These are phyloP conservation scores for Aureobasidium sp. DNA, from an alignment of 2,329 filamentous ascomycete genomes.

Conservation along the genomic window DNA sequence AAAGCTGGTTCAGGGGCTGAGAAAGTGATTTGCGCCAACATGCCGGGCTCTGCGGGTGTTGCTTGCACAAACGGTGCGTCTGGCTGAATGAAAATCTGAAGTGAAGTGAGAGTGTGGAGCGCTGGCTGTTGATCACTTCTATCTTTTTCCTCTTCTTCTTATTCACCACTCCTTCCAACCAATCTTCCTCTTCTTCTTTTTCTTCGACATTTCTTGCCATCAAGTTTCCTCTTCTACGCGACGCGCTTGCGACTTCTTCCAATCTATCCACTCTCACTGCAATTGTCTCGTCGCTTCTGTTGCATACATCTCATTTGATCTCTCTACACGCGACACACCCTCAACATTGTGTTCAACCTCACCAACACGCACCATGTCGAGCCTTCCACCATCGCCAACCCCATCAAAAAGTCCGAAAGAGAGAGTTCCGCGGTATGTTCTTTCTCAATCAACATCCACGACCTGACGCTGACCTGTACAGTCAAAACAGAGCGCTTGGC, in stretches of 20 bases:
- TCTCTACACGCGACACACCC: background rate
- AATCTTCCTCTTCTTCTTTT: background rate
- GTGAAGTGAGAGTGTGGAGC: background rate
- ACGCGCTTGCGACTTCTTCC: background rate
- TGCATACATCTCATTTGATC: too few species aligned
- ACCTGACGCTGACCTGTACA: background rate
- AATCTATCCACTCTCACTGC: background rate
- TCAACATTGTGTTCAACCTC: too few species aligned
- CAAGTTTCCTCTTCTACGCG: background rate
- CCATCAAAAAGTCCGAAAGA: background rate
- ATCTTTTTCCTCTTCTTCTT: too few species aligned
- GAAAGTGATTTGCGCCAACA: background rate
- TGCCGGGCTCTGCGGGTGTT: background rate
- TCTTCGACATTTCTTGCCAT: background rate
- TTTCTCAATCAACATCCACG: background rate
- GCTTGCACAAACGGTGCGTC: slow-evolving; percentile 18
- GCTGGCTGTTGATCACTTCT: too few species aligned
- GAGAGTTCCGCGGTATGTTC: background rate
- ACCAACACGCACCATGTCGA: background rate
- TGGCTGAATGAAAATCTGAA: background rate
- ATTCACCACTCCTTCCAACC: too few species aligned
- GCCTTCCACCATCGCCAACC: background rate
- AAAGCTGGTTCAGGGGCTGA: background rate
- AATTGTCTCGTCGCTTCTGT: background rate
- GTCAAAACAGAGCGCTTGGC: background rate